These are phyloP conservation scores for Neurospora discreta DNA, from an alignment of 495 filamentous ascomycete genomes.

Conservation along the genomic window DNA sequence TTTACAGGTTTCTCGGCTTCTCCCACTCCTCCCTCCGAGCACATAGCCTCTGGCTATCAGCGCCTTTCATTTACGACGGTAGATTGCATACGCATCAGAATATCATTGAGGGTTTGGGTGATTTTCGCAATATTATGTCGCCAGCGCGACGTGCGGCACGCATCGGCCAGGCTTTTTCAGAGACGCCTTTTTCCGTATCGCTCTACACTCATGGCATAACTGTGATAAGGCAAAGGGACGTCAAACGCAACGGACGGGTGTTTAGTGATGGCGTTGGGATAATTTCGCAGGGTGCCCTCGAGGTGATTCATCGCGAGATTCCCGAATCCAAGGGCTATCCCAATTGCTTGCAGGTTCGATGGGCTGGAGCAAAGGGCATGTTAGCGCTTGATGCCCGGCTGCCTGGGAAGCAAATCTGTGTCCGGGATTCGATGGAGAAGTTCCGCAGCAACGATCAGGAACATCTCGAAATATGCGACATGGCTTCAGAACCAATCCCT, in stretches of 20 bases:
- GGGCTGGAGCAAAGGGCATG: constrained; percentile 62
- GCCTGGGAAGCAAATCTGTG: constrained; percentile 37
- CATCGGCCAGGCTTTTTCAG: constrained; percentile 76
- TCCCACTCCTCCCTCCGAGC: constrained; percentile 66
- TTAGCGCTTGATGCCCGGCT: constrained; percentile 53
- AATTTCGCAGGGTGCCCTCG: constrained; percentile 45
- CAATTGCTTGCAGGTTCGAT: constrained; percentile 62
- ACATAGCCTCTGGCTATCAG: constrained; percentile 65
- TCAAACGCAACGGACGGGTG: constrained; percentile 32
- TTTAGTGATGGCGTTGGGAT: constrained; percentile 77
- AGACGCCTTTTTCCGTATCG: constrained; percentile 49
- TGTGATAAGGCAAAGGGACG: constrained; percentile 7
- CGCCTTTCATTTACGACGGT: constrained; percentile 44
- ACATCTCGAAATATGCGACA: constrained; percentile 65
- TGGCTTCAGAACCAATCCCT: constrained; percentile 50
- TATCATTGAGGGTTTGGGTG: constrained; percentile 53
- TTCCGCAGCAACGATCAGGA: constrained; percentile 44
- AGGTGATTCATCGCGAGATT: constrained; percentile 40
- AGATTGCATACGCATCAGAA: constrained; percentile 28
- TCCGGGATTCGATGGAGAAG: constrained; percentile 70
- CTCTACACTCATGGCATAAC: constrained; percentile 10
- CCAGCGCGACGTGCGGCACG: constrained; percentile 70
- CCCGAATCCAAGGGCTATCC: constrained; percentile 33
- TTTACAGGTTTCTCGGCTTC: constrained; percentile 64
- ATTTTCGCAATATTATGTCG: constrained; percentile 50